Conservation (phyloP, 805 yeast genomes). For the Candida tibetensis region DNA sequence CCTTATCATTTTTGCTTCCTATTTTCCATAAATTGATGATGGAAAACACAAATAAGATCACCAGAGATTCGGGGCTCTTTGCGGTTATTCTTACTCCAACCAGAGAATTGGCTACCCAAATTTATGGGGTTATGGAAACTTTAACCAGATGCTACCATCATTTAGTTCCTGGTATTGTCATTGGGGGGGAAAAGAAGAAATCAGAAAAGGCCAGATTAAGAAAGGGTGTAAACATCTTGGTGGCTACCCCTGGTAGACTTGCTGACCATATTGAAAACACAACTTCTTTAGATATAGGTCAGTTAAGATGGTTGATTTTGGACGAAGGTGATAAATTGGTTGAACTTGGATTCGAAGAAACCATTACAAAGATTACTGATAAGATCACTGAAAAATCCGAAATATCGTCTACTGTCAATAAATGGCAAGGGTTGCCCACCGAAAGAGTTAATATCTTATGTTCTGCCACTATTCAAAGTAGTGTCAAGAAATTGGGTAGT, state of each 20-base stretch:
- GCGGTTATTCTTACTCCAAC: slow-evolving; percentile 92
- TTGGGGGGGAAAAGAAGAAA: slow-evolving; percentile 98
- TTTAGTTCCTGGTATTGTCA: slow-evolving; percentile 92
- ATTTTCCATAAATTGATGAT: slow-evolving; percentile 69
- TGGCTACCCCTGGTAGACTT: slow-evolving; percentile 95
- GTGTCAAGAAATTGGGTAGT: slow-evolving; percentile 77
- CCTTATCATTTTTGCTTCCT: slow-evolving; percentile 83
- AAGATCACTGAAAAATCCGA: slow-evolving; percentile 49
- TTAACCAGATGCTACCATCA: slow-evolving; percentile 75
- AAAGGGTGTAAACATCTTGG: slow-evolving; percentile 93
- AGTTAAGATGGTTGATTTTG: slow-evolving; percentile 80
- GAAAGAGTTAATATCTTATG: slow-evolving; percentile 78
- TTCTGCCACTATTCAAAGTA: slow-evolving; percentile 88
- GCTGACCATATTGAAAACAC: slow-evolving; percentile 95
- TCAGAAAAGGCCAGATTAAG: slow-evolving; percentile 93
- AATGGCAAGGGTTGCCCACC: slow-evolving; percentile 60
- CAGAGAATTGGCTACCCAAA: slow-evolving; percentile 90
- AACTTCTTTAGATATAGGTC: slow-evolving; percentile 62
- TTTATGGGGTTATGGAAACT: slow-evolving; percentile 73
- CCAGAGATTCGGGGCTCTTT: slow-evolving; percentile 77
- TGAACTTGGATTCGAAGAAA: slow-evolving; percentile 96
- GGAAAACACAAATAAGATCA: slow-evolving; percentile 38
- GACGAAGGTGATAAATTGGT: slow-evolving; percentile 97
- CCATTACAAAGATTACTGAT: slow-evolving; percentile 71
- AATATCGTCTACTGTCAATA: slow-evolving; percentile 32